Percentiles rank a stretch among this genome's conserved stretches.
These are phyloP conservation scores for Exophiala aquamarina DNA, from an alignment of 2,329 filamentous ascomycete species.

Conservation along the genomic window DNA sequence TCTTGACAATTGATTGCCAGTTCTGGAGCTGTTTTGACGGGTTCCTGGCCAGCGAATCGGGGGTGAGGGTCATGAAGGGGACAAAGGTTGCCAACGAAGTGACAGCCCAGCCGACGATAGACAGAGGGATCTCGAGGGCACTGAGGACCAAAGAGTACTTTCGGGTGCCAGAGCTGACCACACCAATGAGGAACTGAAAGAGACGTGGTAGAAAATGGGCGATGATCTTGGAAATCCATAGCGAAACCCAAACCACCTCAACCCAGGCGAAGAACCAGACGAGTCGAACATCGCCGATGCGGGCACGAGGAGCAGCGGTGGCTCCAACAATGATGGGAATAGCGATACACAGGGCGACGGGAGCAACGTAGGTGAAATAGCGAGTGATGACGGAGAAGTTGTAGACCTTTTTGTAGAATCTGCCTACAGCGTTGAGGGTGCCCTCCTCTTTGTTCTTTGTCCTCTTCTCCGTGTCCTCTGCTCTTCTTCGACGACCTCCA, in stretches of 20 bases:
- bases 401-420: constrained; percentile 60
- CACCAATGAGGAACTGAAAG: constrained; percentile 62
- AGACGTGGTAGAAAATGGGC: constrained; percentile 59
- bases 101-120: constrained; percentile 61
- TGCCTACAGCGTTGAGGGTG: constrained; percentile 59
- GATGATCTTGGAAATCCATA: constrained; percentile 63
- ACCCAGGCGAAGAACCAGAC: constrained; percentile 66
- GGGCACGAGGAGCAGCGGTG: constrained; percentile 46
- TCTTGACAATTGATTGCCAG: constrained; percentile 58
- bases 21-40: constrained; percentile 27
- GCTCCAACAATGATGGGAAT: constrained; percentile 65
- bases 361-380: constrained; percentile 63
- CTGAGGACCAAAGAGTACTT: constrained; percentile 62
- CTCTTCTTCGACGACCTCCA: constrained; percentile 35
- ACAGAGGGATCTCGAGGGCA: constrained; percentile 60
- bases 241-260: constrained; percentile 62
- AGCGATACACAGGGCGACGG: constrained; percentile 58
- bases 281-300: constrained; percentile 57
- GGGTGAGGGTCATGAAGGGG: constrained; percentile 47
- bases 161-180: constrained; percentile 63
- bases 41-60: constrained; percentile 28
- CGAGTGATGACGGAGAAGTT: constrained; percentile 64
- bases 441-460: constrained; percentile 50
- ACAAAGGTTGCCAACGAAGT: constrained; percentile 61
- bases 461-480: constrained; percentile 35